phyloP scores from a whole-genome alignment of 257 asterid genomes.

The Scutellaria minor region DNA sequence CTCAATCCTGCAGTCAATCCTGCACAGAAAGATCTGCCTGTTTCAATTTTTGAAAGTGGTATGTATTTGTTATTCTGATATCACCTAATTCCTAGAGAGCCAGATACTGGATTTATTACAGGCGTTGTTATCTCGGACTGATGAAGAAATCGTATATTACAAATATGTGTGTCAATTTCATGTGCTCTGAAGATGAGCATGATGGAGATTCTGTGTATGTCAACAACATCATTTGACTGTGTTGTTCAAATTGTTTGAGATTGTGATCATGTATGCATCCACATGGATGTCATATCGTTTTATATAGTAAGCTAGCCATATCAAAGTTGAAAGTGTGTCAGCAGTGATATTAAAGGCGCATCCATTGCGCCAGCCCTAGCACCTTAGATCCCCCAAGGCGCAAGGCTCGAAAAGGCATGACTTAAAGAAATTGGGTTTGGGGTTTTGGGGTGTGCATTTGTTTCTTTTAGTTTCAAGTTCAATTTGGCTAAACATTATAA shows the following conservation, averaged over 20 bases:
- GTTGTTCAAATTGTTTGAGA: conserved; percentile 10
- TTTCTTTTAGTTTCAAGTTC: too few species aligned
- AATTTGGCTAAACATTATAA: too few species aligned
- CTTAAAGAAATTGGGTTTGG: too few species aligned
- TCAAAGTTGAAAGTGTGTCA: background rate
- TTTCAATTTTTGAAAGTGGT: conserved; percentile 92
- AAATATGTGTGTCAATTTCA: conserved; percentile 6
- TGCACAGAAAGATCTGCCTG: conserved; percentile 92
- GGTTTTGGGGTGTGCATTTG: too few species aligned
- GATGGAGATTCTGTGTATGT: background rate
- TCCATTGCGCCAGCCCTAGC: too few species aligned
- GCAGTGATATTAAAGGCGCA: too few species aligned
- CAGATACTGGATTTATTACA: conserved; percentile 15
- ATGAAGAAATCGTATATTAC: background rate
- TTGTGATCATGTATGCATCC: conserved; percentile 6
- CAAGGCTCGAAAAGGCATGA: too few species aligned
- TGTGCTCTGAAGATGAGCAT: conserved; percentile 21
- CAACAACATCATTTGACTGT: background rate
- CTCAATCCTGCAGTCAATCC: conserved; percentile 92
- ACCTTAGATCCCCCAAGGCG: too few species aligned
- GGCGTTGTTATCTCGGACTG: background rate
- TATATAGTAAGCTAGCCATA: conserved; percentile 19
- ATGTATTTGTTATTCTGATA: conserved; percentile 34
- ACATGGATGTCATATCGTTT: background rate
- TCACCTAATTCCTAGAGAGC: conserved; percentile 17